Evolutionary conservation across 148 eudicot species (phyloP).

Genomic region (Polygonum maritimum): DNA sequence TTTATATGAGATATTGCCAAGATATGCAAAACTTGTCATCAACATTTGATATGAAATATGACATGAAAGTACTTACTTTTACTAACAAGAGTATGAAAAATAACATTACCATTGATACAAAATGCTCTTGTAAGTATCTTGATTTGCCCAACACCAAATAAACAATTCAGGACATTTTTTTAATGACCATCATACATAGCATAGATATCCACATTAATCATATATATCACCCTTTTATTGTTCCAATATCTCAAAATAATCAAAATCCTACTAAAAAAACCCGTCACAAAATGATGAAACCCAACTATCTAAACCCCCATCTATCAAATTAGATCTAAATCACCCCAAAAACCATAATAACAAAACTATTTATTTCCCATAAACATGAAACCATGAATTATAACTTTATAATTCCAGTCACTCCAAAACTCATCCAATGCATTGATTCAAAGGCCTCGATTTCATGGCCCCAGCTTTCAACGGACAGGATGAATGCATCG

Average conservation of each 20-base stretch:
- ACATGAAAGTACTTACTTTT: no score
- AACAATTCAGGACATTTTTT: not conserved
- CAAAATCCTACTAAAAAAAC: not conserved
- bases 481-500: slow-evolving; percentile 71
- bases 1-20: no score
- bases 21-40: no score
- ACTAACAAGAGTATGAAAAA: no score
- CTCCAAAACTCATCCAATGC: slow-evolving; percentile 25
- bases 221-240: not conserved
- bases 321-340: not conserved
- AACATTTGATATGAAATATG: no score
- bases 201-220: slow-evolving; percentile 7
- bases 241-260: not conserved
- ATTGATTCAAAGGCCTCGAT: slow-evolving; percentile 65
- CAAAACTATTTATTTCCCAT: not conserved
- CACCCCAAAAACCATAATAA: not conserved
- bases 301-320: not conserved
- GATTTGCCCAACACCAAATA: no score
- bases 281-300: slow-evolving; percentile 2
- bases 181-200: not conserved
- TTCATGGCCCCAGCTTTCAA: slow-evolving; percentile 61
- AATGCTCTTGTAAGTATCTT: no score
- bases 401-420: not conserved
- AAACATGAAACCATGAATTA: not conserved
- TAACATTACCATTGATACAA: no score